Evolutionary conservation across 495 filamentous ascomycete genomes (phyloP).

Genomic region (Aeminium ludgeri): DNA sequence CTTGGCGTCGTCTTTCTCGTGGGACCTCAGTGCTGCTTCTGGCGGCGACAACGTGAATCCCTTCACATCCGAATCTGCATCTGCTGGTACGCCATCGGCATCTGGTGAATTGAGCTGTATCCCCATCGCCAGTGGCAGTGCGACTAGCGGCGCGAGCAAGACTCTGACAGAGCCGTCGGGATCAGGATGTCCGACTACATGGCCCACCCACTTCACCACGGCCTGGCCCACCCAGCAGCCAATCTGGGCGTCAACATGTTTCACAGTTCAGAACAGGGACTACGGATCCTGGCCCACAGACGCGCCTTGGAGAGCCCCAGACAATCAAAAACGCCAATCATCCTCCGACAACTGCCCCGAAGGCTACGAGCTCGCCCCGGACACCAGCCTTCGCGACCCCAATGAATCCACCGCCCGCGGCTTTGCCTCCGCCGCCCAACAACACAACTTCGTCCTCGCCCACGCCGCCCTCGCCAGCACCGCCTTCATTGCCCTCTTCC

Average conservation of each 20-base stretch:
- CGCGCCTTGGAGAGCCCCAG: not conserved
- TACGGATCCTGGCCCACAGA: not conserved
- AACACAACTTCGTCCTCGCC: constrained; percentile 20
- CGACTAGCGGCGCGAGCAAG: not conserved
- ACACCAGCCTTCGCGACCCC: not conserved
- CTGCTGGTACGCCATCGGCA: not conserved
- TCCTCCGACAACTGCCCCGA: not conserved
- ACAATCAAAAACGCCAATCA: not conserved
- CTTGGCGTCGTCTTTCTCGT: constrained; percentile 31
- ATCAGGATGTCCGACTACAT: not conserved
- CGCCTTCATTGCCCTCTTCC: constrained; percentile 31
- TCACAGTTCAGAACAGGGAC: not conserved
- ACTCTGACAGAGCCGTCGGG: not conserved
- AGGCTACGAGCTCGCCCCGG: not conserved
- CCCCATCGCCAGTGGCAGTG: not conserved
- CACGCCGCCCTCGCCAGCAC: constrained; percentile 24
- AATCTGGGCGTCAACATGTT: not conserved
- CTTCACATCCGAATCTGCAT: constrained; percentile 24
- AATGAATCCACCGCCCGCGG: constrained; percentile 1
- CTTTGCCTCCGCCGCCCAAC: not conserved
- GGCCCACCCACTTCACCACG: not conserved
- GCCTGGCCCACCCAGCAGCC: not conserved
- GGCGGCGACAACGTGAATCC: constrained; percentile 42
- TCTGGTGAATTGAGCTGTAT: not conserved
- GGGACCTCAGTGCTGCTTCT: constrained; percentile 40